Conservation (phyloP, 139 green algal genomes). For the Picochlorum sp. region DNA sequence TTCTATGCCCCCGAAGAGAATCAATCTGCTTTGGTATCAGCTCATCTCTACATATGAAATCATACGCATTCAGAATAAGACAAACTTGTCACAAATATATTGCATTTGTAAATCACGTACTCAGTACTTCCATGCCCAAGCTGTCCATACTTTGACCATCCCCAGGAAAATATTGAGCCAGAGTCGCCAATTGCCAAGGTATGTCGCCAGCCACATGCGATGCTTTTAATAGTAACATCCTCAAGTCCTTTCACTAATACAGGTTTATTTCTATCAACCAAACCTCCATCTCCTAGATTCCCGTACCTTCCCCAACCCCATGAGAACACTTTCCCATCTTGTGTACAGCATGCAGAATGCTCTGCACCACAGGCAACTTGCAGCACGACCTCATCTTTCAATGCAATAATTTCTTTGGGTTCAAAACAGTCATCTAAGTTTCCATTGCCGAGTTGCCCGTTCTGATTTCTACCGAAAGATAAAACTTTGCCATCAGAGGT, state of each 20-base stretch:
- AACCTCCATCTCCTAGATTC: constrained; percentile 72
- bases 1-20: constrained; percentile 19
- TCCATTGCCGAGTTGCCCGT: constrained; percentile 79
- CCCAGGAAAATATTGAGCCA: constrained; percentile 71
- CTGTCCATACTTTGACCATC: constrained; percentile 89
- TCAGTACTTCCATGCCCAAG: constrained; percentile 68
- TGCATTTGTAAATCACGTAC: constrained; percentile 19
- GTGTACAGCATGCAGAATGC: constrained; percentile 50
- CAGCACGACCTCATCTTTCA: constrained; percentile 36
- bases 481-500: constrained; percentile 47
- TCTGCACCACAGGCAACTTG: constrained; percentile 38
- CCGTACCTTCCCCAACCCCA: constrained; percentile 82
- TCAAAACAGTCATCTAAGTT: constrained; percentile 47
- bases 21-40: constrained; percentile 32
- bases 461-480: constrained; percentile 60
- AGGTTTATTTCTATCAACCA: constrained; percentile 41
- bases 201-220: constrained; percentile 77
- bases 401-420: constrained; percentile 40
- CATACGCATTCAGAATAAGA: constrained; percentile 1
- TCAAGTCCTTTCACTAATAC: constrained; percentile 40
- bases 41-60: constrained; percentile 36
- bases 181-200: constrained; percentile 46
- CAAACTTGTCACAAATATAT: not conserved
- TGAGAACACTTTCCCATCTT: constrained; percentile 59
- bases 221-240: constrained; percentile 24